These are phyloP conservation scores for Malassezia caprae DNA, from an alignment of 1,284 basidiomycete species.

Conservation along the genomic window DNA sequence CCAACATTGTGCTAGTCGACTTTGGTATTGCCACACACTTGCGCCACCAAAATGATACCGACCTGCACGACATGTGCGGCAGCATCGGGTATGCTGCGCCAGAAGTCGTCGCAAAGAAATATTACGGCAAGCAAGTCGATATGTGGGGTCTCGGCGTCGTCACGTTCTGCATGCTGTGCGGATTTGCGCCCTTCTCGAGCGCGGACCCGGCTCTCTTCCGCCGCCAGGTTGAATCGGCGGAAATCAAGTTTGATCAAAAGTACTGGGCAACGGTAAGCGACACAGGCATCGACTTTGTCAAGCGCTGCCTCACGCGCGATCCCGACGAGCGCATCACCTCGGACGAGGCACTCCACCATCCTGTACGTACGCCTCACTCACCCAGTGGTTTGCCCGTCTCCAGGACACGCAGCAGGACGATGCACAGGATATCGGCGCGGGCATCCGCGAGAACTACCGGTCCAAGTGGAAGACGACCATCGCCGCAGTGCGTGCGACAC, in stretches of 20 bases:
- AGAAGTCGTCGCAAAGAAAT: slow-evolving; percentile 71
- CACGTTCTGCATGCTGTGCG: slow-evolving; percentile 57
- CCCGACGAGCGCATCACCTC: slow-evolving; percentile 66
- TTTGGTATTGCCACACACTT: slow-evolving; percentile 63
- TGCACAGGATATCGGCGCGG: slow-evolving; percentile 35
- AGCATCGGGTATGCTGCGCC: slow-evolving; percentile 82
- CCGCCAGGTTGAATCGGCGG: slow-evolving; percentile 69
- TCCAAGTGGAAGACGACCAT: slow-evolving; percentile 45
- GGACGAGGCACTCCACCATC: slow-evolving; percentile 59
- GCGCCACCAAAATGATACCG: slow-evolving; percentile 59
- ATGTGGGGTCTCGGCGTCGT: slow-evolving; percentile 89
- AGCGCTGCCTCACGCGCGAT: slow-evolving; percentile 62
- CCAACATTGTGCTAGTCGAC: slow-evolving; percentile 55
- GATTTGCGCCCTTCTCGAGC: slow-evolving; percentile 65
- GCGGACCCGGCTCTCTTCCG: slow-evolving; percentile 67
- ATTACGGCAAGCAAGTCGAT: slow-evolving; percentile 85
- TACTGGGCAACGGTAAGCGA: slow-evolving; percentile 82
- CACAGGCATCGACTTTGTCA: slow-evolving; percentile 75
- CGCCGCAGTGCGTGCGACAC: slow-evolving; percentile 42
- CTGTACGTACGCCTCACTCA: neutral
- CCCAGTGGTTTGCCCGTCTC: slow-evolving; percentile 30
- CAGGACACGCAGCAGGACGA: slow-evolving; percentile 20
- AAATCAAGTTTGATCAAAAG: slow-evolving; percentile 69
- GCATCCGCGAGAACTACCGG: slow-evolving; percentile 46
- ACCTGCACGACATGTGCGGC: slow-evolving; percentile 71